These are phyloP conservation scores for Ophiocordyceps camponoti-leonardi DNA, from an alignment of 2,329 filamentous ascomycete genomes.

Conservation along the genomic window DNA sequence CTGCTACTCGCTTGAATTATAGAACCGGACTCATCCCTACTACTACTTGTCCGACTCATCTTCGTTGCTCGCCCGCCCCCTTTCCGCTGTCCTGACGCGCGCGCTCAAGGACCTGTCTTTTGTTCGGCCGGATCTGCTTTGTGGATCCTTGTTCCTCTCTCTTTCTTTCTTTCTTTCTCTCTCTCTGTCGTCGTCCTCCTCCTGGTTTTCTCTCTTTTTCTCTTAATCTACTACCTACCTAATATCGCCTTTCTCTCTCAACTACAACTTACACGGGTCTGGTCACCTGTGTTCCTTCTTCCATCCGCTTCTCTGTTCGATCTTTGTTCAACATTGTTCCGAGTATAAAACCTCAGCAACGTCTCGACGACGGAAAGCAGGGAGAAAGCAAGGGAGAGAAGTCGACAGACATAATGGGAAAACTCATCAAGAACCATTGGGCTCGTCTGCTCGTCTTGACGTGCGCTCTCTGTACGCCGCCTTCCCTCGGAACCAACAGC, in stretches of 20 bases:
- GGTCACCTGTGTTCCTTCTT: conserved; percentile 27
- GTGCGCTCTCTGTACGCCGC: conserved; percentile 52
- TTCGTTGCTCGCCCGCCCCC: no score
- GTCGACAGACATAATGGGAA: conserved; percentile 52
- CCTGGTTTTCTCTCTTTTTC: no score
- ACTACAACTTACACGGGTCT: conserved; percentile 36
- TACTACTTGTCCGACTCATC: no score
- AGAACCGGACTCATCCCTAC: no score
- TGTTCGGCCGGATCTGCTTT: background rate
- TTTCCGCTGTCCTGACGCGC: background rate
- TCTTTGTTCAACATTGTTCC: background rate
- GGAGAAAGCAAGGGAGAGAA: conserved; percentile 2
- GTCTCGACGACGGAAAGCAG: conserved; percentile 1
- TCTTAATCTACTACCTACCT: no score
- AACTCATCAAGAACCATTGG: conserved; percentile 99
- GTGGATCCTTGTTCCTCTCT: conserved; percentile 13
- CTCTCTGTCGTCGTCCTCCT: background rate
- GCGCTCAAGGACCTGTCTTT: background rate
- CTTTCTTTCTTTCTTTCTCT: conserved; percentile 26
- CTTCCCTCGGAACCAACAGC: background rate
- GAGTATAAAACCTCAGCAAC: background rate
- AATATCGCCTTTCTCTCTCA: no score
- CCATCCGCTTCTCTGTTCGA: conserved; percentile 1
- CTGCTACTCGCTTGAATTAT: no score
- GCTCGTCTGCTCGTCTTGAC: conserved; percentile 84